A percentile compares a stretch with the other conserved stretches of the same genome.
phyloP scores from a whole-genome alignment of 257 asterid genomes.

The Pogostemon cablin region DNA sequence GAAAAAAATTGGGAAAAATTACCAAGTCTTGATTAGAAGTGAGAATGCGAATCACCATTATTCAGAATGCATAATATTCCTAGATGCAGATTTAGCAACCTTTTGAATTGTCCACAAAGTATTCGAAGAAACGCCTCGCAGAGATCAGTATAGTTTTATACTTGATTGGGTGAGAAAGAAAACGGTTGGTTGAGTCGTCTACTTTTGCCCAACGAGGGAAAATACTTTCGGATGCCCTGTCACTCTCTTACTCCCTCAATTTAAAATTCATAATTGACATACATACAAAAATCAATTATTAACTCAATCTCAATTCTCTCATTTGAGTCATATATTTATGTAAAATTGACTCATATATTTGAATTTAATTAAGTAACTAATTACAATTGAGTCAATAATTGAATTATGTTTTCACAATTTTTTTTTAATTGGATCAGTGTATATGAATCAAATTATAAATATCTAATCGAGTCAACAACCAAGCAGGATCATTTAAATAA shows the following conservation, averaged over 20 bases:
- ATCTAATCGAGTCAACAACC: too few species aligned
- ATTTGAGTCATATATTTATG: too few species aligned
- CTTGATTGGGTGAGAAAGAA: neutral
- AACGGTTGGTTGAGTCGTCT: neutral
- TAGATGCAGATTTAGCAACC: slow-evolving; percentile 1
- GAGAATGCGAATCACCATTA: slow-evolving; percentile 29
- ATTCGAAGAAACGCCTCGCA: slow-evolving; percentile 22
- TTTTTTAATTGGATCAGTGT: too few species aligned
- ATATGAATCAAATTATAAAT: too few species aligned
- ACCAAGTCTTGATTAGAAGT: slow-evolving; percentile 42
- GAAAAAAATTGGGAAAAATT: neutral
- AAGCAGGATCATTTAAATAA: too few species aligned
- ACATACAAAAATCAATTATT: too few species aligned
- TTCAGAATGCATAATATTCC: neutral
- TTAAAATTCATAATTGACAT: too few species aligned
- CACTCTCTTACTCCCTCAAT: neutral
- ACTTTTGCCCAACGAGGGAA: neutral
- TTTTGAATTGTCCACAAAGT: slow-evolving; percentile 13
- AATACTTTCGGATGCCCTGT: neutral
- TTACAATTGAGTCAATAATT: too few species aligned
- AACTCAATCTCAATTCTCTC: too few species aligned
- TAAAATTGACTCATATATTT: too few species aligned
- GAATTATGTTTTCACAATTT: too few species aligned
- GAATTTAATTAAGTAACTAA: too few species aligned
- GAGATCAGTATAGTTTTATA: neutral